These are phyloP conservation scores for Mortierella sp. DNA, from an alignment of 371 early-diverging fungal species.

Conservation along the genomic window DNA sequence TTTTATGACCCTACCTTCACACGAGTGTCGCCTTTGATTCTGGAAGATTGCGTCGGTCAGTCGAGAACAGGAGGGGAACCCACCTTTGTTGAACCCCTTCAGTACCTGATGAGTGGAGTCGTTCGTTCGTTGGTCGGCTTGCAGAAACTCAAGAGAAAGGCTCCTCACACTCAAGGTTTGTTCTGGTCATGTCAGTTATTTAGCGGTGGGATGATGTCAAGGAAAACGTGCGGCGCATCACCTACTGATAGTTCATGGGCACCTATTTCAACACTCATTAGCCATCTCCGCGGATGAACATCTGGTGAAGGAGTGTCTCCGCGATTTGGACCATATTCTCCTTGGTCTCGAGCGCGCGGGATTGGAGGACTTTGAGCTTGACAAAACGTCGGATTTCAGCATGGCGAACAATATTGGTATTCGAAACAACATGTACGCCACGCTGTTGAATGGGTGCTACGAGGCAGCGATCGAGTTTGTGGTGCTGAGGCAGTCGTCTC, in stretches of 20 bases:
- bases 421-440: constrained; percentile 64
- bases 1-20: constrained; percentile 44
- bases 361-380: constrained; percentile 69
- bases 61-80: constrained; percentile 59
- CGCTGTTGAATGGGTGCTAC: constrained; percentile 62
- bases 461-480: constrained; percentile 59
- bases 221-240: background rate
- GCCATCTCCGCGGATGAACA: constrained; percentile 33
- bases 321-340: constrained; percentile 36
- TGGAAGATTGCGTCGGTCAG: constrained; percentile 66
- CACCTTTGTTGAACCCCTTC: constrained; percentile 38
- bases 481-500: constrained; percentile 23
- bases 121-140: constrained; percentile 41
- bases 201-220: background rate
- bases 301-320: constrained; percentile 21
- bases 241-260: background rate
- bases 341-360: constrained; percentile 46
- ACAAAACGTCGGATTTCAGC: constrained; percentile 68
- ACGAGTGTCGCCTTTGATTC: constrained; percentile 55
- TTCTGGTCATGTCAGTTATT: constrained; percentile 3
- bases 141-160: constrained; percentile 29
- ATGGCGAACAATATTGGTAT: constrained; percentile 63
- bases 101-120: constrained; percentile 46
- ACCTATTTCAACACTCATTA: background rate
- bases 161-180: constrained; percentile 21